Evolutionary conservation across 75 land plant species (phyloP).

Genomic region (Sequoiadendron giganteum): DNA sequence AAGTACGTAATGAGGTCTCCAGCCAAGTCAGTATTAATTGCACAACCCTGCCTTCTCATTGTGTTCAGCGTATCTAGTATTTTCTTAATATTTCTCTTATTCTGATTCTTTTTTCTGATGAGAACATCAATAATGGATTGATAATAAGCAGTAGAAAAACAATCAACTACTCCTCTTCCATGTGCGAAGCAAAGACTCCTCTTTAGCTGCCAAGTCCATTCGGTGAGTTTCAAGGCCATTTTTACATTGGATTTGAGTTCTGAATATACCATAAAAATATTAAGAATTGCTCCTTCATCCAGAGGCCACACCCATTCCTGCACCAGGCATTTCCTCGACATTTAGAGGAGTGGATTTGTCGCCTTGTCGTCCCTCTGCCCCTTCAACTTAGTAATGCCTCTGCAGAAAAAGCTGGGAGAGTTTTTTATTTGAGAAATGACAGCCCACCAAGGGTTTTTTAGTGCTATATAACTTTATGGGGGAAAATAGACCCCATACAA

Average conservation of each 20-base stretch:
- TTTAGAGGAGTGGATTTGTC: neutral
- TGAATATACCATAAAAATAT: neutral
- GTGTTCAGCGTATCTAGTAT: neutral
- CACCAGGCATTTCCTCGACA: neutral
- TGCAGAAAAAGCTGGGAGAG: neutral
- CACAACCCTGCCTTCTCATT: neutral
- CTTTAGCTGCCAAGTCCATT: neutral
- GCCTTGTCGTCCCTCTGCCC: neutral
- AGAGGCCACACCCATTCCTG: neutral
- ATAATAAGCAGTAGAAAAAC: neutral
- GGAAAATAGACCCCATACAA: too few species aligned
- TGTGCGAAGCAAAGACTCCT: neutral
- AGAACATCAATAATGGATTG: neutral
- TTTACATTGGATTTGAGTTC: neutral
- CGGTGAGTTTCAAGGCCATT: neutral
- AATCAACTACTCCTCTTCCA: neutral
- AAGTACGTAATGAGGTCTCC: neutral
- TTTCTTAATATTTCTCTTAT: neutral
- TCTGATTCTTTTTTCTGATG: neutral
- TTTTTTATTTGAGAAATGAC: neutral
- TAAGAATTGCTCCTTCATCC: neutral
- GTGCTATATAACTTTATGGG: too few species aligned
- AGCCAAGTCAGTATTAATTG: neutral
- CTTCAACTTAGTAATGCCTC: neutral
- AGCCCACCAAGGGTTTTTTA: neutral